phyloP scores from a whole-genome alignment of 306 rosid species.

The Cotoneaster glaucophyllus region DNA sequence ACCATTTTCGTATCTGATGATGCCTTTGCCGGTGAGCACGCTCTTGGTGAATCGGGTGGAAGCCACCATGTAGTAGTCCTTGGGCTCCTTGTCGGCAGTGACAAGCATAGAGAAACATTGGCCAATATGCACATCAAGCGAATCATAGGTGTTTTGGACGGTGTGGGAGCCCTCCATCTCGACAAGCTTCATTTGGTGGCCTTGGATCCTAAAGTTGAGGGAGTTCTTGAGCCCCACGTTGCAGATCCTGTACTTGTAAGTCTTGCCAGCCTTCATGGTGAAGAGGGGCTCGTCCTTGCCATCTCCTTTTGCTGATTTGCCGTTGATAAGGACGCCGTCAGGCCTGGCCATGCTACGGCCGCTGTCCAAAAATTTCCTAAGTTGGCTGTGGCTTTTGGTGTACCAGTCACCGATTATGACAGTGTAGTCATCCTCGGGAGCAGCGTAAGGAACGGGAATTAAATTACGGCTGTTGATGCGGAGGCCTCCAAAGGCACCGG shows the following conservation, averaged over 20 bases:
- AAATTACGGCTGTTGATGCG: constrained; percentile 56
- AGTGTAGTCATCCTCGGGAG: constrained; percentile 83
- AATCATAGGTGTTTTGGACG: constrained; percentile 57
- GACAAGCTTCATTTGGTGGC: constrained; percentile 55
- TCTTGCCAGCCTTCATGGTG: constrained; percentile 65
- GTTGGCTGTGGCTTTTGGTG: constrained; percentile 53
- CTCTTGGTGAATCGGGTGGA: constrained; percentile 60
- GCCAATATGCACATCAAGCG: constrained; percentile 71
- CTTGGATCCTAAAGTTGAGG: constrained; percentile 71
- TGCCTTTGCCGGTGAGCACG: constrained; percentile 33
- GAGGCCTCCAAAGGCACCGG: constrained; percentile 69
- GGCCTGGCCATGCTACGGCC: constrained; percentile 61
- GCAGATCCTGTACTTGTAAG: constrained; percentile 71
- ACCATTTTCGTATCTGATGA: constrained; percentile 44
- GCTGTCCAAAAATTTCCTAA: constrained; percentile 39
- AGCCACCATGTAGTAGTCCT: constrained; percentile 68
- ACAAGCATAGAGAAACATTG: constrained; percentile 63
- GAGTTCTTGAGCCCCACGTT: constrained; percentile 64
- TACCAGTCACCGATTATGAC: constrained; percentile 77
- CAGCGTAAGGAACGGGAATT: constrained; percentile 75
- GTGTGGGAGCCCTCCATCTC: constrained; percentile 89
- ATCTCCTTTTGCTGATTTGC: constrained; percentile 47
- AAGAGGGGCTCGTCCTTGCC: constrained; percentile 62
- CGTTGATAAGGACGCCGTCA: constrained; percentile 59
- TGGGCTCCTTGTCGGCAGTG: constrained; percentile 55